Conservation (phyloP, 2,329 filamentous ascomycete genomes). For the Trichoderma hamatum region DNA sequence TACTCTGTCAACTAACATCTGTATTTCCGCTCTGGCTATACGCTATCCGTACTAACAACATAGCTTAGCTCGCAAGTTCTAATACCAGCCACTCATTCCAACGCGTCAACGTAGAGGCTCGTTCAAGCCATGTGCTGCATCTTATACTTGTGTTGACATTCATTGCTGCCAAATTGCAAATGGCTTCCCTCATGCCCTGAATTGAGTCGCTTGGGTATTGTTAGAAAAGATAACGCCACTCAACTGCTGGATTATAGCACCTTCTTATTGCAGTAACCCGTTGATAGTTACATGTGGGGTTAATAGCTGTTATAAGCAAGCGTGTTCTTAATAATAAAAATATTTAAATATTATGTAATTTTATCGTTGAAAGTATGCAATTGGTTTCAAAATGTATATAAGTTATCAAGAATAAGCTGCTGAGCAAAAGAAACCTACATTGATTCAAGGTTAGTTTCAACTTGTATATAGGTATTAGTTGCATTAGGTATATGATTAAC, state of each 20-base stretch:
- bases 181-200: background rate
- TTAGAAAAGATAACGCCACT: background rate
- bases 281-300: background rate
- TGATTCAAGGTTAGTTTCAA: too few relatives aligned
- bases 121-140: background rate
- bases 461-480: too few relatives aligned
- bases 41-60: background rate
- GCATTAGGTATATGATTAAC: too few relatives aligned
- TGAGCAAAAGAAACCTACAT: too few relatives aligned
- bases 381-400: background rate
- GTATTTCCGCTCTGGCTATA: background rate
- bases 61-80: background rate
- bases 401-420: background rate
- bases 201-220: background rate
- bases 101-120: background rate
- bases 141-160: background rate
- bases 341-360: background rate
- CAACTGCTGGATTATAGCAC: background rate
- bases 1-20: too few relatives aligned
- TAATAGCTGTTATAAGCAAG: background rate
- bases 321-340: background rate
- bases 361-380: background rate
- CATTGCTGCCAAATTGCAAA: background rate
- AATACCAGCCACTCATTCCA: background rate
- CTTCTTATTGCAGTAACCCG: background rate